These are phyloP conservation scores for Thalassiosira oceanica DNA, from an alignment of 352 stramenopile species.

Conservation along the genomic window DNA sequence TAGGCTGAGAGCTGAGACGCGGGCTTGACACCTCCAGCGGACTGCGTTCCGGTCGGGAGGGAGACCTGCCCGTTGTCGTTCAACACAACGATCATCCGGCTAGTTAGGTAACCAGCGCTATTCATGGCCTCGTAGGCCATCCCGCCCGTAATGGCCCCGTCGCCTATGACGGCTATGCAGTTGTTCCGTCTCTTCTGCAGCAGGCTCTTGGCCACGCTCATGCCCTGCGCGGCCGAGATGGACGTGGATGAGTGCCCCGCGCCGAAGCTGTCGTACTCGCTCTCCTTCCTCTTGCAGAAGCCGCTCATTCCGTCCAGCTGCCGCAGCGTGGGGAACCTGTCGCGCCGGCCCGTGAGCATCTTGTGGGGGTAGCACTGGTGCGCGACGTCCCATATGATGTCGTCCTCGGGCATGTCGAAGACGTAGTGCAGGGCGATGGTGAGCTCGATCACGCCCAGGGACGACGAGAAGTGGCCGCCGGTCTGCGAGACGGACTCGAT, in stretches of 20 bases:
- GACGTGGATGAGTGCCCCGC: slow-evolving; percentile 85
- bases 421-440: slow-evolving; percentile 88
- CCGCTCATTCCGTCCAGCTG: slow-evolving; percentile 82
- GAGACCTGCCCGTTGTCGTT: slow-evolving; percentile 90
- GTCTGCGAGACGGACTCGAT: slow-evolving; percentile 86
- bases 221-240: slow-evolving; percentile 85
- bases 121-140: slow-evolving; percentile 92
- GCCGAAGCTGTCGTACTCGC: slow-evolving; percentile 86
- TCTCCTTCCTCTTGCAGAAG: slow-evolving; percentile 86
- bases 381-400: slow-evolving; percentile 87
- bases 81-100: slow-evolving; percentile 86
- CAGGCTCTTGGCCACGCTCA: slow-evolving; percentile 83
- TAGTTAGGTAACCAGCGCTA: slow-evolving; percentile 83
- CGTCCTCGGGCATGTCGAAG: slow-evolving; percentile 87
- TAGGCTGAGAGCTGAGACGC: slow-evolving; percentile 82
- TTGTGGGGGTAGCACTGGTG: slow-evolving; percentile 89
- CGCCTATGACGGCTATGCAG: slow-evolving; percentile 87
- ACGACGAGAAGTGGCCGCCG: slow-evolving; percentile 85
- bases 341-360: slow-evolving; percentile 84
- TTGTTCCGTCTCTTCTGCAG: slow-evolving; percentile 84
- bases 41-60: slow-evolving; percentile 85
- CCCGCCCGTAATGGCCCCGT: slow-evolving; percentile 87
- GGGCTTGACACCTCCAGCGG: slow-evolving; percentile 81
- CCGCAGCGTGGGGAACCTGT: slow-evolving; percentile 78
- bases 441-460: slow-evolving; percentile 85